Evolutionary conservation across 2,329 filamentous ascomycete species (phyloP), one percentile per base, ranked within the genome.

Genomic region (Hypoxylon sp.): DNA sequence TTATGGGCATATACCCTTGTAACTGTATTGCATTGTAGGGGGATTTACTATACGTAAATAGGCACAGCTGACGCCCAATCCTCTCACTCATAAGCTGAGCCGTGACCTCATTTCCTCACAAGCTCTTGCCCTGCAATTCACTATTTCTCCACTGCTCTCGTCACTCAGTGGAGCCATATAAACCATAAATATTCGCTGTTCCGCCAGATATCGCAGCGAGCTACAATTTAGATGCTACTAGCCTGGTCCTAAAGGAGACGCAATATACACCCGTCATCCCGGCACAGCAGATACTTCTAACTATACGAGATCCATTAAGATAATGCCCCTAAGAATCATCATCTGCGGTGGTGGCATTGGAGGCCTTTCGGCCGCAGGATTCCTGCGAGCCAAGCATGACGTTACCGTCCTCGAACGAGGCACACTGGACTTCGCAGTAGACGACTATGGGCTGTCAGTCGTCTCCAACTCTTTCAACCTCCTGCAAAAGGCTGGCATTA

Each of bases 401-500:
- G 72, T 74, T 48, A 73, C 70, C 1, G 54, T 74, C 16, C 65
- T 72, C n/a, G 71, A 74, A 55, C 70, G 71, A 11, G 65, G 70
- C 43, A 56, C 56, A 5, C 63, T 69, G 5, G 67, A 70, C 47
- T 67, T 69, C 34, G 52, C 54, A 3, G 43, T 45, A 21, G 55
- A 71, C 32, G 71, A 72, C 56, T 71, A 74, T 41, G 72, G 72
- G 2, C 30, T 74, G 16, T 65, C 69, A 2, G 57, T 74, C 11
- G 69, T 68, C 19, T 63, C 70, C 27, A 73, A 73, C 30, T 59
- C 70, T 5, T 71, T 70, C 53, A 67, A 60, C 9, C 68, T 74
- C 11, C 32, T 74, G 19, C 68, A 68, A 12, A 68, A 57, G 19
- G 68, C 68, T 3, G 72, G 71, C 0, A 67, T 72, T 27, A 69